These are phyloP conservation scores for Septoria linicola DNA, from an alignment of 2,329 filamentous ascomycete species.

Conservation along the genomic window DNA sequence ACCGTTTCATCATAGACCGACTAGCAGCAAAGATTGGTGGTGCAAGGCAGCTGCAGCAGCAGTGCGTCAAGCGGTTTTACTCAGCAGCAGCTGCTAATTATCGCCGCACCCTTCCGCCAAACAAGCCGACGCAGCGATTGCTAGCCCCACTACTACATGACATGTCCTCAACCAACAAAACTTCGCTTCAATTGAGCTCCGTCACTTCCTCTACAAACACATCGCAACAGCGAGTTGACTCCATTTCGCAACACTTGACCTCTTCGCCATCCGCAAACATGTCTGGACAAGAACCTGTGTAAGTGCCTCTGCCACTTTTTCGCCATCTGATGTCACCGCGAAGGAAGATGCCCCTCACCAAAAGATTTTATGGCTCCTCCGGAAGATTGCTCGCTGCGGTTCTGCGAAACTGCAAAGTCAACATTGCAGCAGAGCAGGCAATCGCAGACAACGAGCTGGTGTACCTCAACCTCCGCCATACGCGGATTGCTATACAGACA, in stretches of 20 bases:
- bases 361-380: conserved; percentile 14
- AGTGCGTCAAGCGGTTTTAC: background rate
- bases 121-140: conserved; percentile 1
- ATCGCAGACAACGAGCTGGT: background rate
- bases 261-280: conserved; percentile 18
- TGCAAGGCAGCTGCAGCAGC: background rate
- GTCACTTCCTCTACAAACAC: conserved; percentile 13
- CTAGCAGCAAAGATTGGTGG: background rate
- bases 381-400: conserved; percentile 13
- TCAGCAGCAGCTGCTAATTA: conserved; percentile 3
- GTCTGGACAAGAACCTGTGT: conserved; percentile 27
- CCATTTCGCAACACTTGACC: conserved; percentile 22
- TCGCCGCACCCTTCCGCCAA: conserved; percentile 5
- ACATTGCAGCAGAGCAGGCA: background rate
- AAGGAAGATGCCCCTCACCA: conserved; percentile 8
- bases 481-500: background rate
- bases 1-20: background rate
- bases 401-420: background rate
- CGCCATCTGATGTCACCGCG: conserved; percentile 1
- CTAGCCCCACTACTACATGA: conserved; percentile 3
- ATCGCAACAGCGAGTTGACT: conserved; percentile 20
- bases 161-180: conserved; percentile 14
- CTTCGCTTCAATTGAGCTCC: background rate
- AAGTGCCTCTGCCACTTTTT: conserved; percentile 12
- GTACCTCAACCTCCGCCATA: too few species aligned